Evolutionary conservation across 2,329 filamentous ascomycete species (phyloP).

Genomic region (Arthrinium phaeospermum): DNA sequence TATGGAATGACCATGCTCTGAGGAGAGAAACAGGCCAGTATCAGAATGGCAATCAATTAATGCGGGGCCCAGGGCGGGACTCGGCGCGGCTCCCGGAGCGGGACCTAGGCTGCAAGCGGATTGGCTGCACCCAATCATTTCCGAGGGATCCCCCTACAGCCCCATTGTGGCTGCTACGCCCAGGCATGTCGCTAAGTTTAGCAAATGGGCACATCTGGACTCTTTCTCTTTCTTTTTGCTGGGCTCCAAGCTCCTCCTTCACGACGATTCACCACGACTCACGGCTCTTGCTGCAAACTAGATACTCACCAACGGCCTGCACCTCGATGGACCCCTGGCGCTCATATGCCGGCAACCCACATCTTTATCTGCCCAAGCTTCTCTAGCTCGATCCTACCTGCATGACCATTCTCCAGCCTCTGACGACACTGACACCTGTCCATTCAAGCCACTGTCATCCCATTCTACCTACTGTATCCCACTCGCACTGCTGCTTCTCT

Average conservation of each 20-base stretch:
- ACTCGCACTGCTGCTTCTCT: neutral
- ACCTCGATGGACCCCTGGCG: neutral
- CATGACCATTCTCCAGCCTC: neutral
- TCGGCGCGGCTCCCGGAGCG: constrained; percentile 10
- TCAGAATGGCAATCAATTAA: constrained; percentile 7
- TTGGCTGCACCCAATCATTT: neutral
- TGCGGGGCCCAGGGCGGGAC: neutral
- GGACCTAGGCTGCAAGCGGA: neutral
- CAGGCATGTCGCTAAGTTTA: neutral
- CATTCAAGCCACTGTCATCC: constrained; percentile 14
- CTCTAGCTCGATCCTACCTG: neutral
- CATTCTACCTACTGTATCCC: neutral
- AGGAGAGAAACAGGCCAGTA: constrained; percentile 4
- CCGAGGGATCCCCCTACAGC: no score
- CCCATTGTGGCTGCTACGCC: neutral
- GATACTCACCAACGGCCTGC: neutral
- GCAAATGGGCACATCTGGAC: constrained; percentile 6
- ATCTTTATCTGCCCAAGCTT: neutral
- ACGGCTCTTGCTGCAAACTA: neutral
- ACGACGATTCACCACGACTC: neutral
- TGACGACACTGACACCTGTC: constrained; percentile 17
- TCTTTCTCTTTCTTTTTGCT: neutral
- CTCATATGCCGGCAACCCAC: constrained; percentile 4
- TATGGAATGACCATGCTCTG: constrained; percentile 13
- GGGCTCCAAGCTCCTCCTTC: neutral